A percentile compares a stretch with the other conserved stretches of the same genome.
Conservation (phyloP, 306 rosid genomes). For the Malus asiatica region DNA sequence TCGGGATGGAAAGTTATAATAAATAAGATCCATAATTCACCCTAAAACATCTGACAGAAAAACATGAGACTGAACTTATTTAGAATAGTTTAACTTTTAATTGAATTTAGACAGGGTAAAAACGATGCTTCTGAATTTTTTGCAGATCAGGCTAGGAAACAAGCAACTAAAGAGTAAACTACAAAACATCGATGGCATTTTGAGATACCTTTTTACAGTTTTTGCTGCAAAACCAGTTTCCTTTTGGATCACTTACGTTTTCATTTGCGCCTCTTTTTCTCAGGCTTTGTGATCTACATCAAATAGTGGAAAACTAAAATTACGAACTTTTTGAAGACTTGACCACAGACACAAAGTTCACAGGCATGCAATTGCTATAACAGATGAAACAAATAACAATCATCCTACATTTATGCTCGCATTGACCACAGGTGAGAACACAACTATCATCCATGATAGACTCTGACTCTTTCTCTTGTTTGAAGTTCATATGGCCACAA, state of each 20-base stretch:
- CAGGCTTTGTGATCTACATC: conserved; percentile 64
- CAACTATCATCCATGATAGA: conserved; percentile 7
- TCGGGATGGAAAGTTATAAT: neutral
- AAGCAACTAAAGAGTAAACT: neutral
- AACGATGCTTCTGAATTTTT: neutral
- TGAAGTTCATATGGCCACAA: conserved; percentile 44
- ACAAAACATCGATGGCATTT: neutral
- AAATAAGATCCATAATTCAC: neutral
- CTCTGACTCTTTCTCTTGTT: conserved; percentile 32
- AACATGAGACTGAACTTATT: neutral
- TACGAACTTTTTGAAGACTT: conserved; percentile 6
- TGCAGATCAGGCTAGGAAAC: neutral
- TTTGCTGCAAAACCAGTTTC: conserved; percentile 57
- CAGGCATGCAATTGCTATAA: neutral
- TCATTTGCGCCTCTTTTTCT: conserved; percentile 11
- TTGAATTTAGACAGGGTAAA: neutral
- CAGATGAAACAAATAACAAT: neutral
- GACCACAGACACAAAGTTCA: neutral
- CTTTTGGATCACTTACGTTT: conserved; percentile 19
- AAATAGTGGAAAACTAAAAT: conserved; percentile 15
- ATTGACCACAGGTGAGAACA: conserved; percentile 56
- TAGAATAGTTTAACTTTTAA: neutral
- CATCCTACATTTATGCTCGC: conserved; percentile 66
- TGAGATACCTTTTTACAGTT: conserved; percentile 56
- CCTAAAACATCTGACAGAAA: neutral